Evolutionary conservation across 2,329 filamentous ascomycete genomes (phyloP), one percentile per base, ranked within the genome.

Genomic region (Penicillium concentricum): DNA sequence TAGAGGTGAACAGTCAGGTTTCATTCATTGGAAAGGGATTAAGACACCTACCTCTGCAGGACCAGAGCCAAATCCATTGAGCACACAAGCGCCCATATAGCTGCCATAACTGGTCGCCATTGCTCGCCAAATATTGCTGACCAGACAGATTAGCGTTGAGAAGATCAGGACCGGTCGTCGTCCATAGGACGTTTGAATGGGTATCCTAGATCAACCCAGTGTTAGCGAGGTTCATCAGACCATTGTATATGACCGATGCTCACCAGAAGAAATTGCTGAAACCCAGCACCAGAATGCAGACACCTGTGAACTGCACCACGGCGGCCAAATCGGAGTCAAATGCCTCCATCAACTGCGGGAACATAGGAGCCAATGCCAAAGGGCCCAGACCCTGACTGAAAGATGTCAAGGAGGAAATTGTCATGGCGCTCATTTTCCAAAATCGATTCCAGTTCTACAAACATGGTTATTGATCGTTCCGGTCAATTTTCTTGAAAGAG

Each of bases 41-140:
- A 13, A n/a, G 32, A 10, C 30, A 54, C 59, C 49, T 54, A 69
- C 72, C 61, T 88, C 84, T 3, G 82, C 81, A 6, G 85, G 84
- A 0, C 84, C 85, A 47, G 84, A 84, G 6, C 82, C 85, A 43
- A 87, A 78, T 0, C 85, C 85, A 65, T 87, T 87, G 7, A 88
- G 74, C 15, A 85, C 76, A 54, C 76, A 85, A 48, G 81, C 85
- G 5, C 84, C 86, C 83, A 88, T 86, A 67, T 87, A 88, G 47
- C 81, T 83, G 49, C 75, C 74, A 65, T 88, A 88, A 0, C 78
- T 79, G 16, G 74, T 80, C 6, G 86, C 84, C 47, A 74, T 74
- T 0, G 84, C 85, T 59, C 84, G 78, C 84, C 82, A 85, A 58
- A 85, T 82, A 24, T 77, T 79, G 16, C 79, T 80, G 3, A 73